These are phyloP conservation scores for Tricholoma saponaceum DNA, from an alignment of 768 basidiomycete genomes.

Conservation along the genomic window DNA sequence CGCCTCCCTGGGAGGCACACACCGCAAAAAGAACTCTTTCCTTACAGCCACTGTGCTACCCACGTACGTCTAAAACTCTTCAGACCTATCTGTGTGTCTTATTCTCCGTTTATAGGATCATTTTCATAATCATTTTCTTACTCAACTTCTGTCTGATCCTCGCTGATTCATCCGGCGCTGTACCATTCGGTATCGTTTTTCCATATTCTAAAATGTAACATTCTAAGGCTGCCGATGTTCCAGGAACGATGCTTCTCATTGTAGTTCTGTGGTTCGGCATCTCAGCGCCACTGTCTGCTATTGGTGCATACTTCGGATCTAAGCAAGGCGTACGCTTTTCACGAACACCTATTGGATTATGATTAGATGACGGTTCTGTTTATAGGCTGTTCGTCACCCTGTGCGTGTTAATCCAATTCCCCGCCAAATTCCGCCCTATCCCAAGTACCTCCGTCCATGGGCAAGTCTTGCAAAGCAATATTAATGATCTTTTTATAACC, in stretches of 20 bases:
- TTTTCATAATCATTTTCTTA: conserved; percentile 85
- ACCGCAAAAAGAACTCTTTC: conserved; percentile 80
- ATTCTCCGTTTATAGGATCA: conserved; percentile 42
- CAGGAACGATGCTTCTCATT: conserved; percentile 82
- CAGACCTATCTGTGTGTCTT: not conserved
- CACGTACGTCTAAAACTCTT: conserved; percentile 48
- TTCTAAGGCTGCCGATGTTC: not conserved
- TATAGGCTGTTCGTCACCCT: conserved; percentile 71
- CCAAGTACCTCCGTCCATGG: conserved; percentile 81
- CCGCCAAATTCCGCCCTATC: conserved; percentile 88
- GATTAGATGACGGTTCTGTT: not conserved
- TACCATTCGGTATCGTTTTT: conserved; percentile 76
- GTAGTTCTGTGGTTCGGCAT: conserved; percentile 91
- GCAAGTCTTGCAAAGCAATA: conserved; percentile 28
- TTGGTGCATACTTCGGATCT: conserved; percentile 84
- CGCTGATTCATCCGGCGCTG: conserved; percentile 88
- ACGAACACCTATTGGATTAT: not conserved
- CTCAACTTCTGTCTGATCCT: conserved; percentile 85
- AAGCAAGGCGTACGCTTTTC: conserved; percentile 70
- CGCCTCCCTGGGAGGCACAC: conserved; percentile 69
- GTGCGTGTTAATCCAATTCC: conserved; percentile 92
- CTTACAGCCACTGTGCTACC: conserved; percentile 87
- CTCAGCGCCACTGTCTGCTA: conserved; percentile 81
- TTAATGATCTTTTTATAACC: conserved; percentile 15
- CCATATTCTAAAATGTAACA: not conserved